Conservation (phyloP, 495 filamentous ascomycete species). For the Talaromyces borbonicus region DNA sequence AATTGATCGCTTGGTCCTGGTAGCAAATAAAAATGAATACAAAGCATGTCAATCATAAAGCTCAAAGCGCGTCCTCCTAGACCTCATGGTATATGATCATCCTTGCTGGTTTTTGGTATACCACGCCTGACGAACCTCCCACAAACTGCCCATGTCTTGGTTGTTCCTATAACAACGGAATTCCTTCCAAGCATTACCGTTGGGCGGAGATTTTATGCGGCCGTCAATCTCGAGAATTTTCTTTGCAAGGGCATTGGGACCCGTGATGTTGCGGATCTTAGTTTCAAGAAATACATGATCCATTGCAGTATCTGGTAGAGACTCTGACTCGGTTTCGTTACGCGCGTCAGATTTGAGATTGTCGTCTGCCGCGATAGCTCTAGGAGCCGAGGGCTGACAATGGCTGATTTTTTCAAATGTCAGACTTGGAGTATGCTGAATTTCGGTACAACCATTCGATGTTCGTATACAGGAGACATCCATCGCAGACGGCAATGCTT, state of each 20-base stretch:
- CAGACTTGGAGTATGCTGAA: no score
- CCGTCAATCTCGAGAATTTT: conserved; percentile 37
- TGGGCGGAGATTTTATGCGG: conserved; percentile 18
- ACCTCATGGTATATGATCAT: neutral
- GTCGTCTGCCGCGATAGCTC: no score
- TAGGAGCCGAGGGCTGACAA: no score
- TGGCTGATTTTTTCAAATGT: no score
- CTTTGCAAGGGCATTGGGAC: conserved; percentile 20
- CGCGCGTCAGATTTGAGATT: neutral
- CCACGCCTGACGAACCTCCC: conserved; percentile 42
- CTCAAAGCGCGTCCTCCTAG: neutral
- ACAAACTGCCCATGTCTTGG: conserved; percentile 47
- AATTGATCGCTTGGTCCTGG: neutral
- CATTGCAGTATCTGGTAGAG: neutral
- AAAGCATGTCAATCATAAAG: neutral
- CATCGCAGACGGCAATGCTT: no score
- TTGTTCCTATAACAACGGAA: conserved; percentile 41
- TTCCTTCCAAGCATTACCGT: conserved; percentile 42
- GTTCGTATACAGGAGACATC: no score
- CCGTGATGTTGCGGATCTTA: conserved; percentile 19
- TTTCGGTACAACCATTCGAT: no score
- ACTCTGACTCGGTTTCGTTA: neutral
- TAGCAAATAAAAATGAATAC: neutral
- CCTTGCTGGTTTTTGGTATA: conserved; percentile 14
- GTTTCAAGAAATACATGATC: neutral